Evolutionary conservation across 768 basidiomycete species (phyloP).

Genomic region (Lentinula edodes): DNA sequence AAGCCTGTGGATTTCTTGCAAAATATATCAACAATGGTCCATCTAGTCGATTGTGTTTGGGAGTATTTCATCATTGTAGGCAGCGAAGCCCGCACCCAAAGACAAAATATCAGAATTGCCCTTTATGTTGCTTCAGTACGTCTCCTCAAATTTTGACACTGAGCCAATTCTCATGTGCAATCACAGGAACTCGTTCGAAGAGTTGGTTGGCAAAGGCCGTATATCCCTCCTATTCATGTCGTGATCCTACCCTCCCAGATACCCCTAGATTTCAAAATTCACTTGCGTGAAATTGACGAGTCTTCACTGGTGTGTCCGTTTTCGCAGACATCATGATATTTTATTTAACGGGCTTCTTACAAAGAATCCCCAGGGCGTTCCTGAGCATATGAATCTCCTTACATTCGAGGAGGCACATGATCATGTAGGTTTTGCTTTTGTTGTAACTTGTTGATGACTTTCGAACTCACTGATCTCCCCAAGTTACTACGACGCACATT

Average conservation of each 20-base stretch:
- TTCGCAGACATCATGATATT: background rate
- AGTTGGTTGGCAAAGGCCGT: conserved; percentile 54
- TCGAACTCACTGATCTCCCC: conserved; percentile 12
- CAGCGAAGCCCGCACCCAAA: conserved; percentile 52
- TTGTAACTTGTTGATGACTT: background rate
- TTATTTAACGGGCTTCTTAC: conserved; percentile 3
- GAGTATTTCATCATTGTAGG: conserved; percentile 78
- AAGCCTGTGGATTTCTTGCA: conserved; percentile 38
- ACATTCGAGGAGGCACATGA: conserved; percentile 47
- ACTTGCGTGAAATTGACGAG: conserved; percentile 69
- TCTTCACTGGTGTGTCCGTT: conserved; percentile 41
- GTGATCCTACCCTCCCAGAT: conserved; percentile 69
- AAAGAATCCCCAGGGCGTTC: conserved; percentile 49
- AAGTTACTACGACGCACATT: conserved; percentile 32
- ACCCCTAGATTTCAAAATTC: conserved; percentile 63
- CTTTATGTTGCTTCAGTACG: conserved; percentile 51
- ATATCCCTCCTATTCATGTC: conserved; percentile 68
- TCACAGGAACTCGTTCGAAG: conserved; percentile 49
- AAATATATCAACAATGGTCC: conserved; percentile 30
- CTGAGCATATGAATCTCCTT: conserved; percentile 77
- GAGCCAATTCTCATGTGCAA: background rate
- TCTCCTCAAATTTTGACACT: background rate
- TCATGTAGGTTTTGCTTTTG: conserved; percentile 42
- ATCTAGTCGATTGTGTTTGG: conserved; percentile 72
- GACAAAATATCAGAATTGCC: conserved; percentile 57